phyloP scores from a whole-genome alignment of 129 eudicot species.

The Oenanthe sinensis region DNA sequence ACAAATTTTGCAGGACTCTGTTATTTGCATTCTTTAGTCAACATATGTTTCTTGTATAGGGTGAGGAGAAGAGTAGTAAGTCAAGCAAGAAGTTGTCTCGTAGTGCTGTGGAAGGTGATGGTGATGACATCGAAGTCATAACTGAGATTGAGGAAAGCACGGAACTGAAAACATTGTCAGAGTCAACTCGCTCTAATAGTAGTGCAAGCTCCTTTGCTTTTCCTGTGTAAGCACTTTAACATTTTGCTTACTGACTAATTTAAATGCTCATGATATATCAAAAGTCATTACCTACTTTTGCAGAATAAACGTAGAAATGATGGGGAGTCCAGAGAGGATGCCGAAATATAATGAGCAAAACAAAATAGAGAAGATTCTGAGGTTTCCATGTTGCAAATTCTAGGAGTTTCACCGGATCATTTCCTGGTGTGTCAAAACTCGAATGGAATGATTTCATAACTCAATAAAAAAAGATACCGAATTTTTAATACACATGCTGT shows the following conservation, averaged over 20 bases:
- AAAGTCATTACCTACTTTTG: background rate
- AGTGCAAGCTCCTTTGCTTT: background rate
- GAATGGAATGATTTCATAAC: background rate
- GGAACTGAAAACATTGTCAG: conserved; percentile 25
- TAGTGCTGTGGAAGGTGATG: background rate
- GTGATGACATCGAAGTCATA: conserved; percentile 15
- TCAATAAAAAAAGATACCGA: background rate
- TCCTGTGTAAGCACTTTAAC: background rate
- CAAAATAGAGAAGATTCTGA: background rate
- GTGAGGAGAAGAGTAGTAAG: conserved; percentile 14
- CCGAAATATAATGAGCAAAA: conserved; percentile 16
- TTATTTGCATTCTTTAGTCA: background rate
- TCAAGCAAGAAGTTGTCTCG: background rate
- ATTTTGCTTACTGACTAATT: background rate
- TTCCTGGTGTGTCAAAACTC: background rate
- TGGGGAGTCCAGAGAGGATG: background rate
- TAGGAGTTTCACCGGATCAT: background rate
- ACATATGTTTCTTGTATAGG: conserved; percentile 3
- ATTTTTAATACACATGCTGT: background rate
- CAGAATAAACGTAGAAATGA: background rate
- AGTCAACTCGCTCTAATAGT: conserved; percentile 33
- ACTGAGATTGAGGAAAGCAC: conserved; percentile 11
- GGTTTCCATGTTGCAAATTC: conserved; percentile 49
- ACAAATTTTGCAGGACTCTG: background rate
- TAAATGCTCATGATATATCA: background rate